Evolutionary conservation across 257 asterid species (phyloP).

Genomic region (Plantago ovata): DNA sequence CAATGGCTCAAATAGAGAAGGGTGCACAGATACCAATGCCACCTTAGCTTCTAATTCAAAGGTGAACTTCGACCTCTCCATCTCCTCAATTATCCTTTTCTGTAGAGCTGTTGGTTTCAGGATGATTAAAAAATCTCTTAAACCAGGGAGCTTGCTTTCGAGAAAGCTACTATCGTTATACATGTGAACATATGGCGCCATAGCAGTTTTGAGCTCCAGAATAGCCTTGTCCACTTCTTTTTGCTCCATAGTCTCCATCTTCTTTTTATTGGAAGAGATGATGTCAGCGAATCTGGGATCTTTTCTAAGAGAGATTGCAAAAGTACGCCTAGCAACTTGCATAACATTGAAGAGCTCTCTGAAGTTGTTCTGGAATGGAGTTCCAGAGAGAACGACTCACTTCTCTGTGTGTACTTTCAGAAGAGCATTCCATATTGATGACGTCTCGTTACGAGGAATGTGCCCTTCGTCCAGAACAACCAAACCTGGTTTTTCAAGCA

Average conservation of each 20-base stretch:
- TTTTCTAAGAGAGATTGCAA: slow-evolving; percentile 31
- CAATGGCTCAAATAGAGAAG: slow-evolving; percentile 27
- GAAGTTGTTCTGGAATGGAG: slow-evolving; percentile 68
- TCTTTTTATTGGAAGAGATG: slow-evolving; percentile 16
- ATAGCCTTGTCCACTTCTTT: slow-evolving; percentile 23
- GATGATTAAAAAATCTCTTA: slow-evolving; percentile 44
- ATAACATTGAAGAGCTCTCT: slow-evolving; percentile 49
- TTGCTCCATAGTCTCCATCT: slow-evolving; percentile 2
- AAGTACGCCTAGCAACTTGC: slow-evolving; percentile 47
- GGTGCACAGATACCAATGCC: slow-evolving; percentile 46
- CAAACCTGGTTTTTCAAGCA: slow-evolving; percentile 45
- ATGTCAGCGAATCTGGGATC: slow-evolving; percentile 31
- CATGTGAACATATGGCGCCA: slow-evolving; percentile 56
- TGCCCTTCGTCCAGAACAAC: slow-evolving; percentile 71
- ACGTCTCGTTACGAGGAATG: slow-evolving; percentile 45
- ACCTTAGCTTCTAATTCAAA: slow-evolving; percentile 36
- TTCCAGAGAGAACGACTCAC: slow-evolving; percentile 62
- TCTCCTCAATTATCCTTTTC: slow-evolving; percentile 31
- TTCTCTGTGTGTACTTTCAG: slow-evolving; percentile 34
- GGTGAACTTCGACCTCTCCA: slow-evolving; percentile 17
- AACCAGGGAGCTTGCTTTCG: slow-evolving; percentile 45
- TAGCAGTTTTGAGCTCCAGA: slow-evolving; percentile 33
- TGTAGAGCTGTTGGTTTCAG: slow-evolving; percentile 45
- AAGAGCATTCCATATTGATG: slow-evolving; percentile 50
- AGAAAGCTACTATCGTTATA: slow-evolving; percentile 52